These are phyloP conservation scores for Aspergillus tanneri DNA, from an alignment of 2,329 filamentous ascomycete species.

Conservation along the genomic window DNA sequence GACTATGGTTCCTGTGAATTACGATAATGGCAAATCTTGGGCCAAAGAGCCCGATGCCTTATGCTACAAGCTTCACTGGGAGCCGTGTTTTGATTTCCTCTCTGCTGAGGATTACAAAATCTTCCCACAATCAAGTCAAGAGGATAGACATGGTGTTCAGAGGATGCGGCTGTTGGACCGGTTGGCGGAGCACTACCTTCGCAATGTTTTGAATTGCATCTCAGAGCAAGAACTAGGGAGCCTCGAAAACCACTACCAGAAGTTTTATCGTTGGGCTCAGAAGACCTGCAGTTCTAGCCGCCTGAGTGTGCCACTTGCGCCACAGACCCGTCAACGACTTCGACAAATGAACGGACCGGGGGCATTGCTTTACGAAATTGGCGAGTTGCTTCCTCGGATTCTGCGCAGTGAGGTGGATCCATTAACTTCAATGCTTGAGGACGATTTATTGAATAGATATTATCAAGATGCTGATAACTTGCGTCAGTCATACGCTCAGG, in stretches of 20 bases:
- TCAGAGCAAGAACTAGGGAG: background rate
- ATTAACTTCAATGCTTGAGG: background rate
- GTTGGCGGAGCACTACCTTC: background rate
- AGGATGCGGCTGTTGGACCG: background rate
- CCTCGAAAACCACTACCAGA: background rate
- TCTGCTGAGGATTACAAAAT: background rate
- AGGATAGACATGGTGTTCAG: background rate
- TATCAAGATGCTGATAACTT: background rate
- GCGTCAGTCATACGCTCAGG: background rate
- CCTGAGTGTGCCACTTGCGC: background rate
- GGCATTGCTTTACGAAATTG: background rate
- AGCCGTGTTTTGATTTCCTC: conserved; percentile 2
- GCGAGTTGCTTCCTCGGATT: background rate
- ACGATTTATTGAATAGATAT: conserved; percentile 1
- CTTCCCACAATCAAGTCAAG: background rate
- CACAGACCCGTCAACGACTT: background rate
- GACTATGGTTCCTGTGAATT: background rate
- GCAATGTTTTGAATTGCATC: background rate
- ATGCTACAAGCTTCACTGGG: conserved; percentile 1
- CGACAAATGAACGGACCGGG: background rate
- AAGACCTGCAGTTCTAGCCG: background rate
- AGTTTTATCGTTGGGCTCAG: background rate
- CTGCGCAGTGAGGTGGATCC: conserved; percentile 1
- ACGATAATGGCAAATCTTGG: background rate
- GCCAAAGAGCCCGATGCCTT: background rate